These are phyloP conservation scores for Cytospora paraplurivora DNA, from an alignment of 2,329 filamentous ascomycete genomes.

Conservation along the genomic window DNA sequence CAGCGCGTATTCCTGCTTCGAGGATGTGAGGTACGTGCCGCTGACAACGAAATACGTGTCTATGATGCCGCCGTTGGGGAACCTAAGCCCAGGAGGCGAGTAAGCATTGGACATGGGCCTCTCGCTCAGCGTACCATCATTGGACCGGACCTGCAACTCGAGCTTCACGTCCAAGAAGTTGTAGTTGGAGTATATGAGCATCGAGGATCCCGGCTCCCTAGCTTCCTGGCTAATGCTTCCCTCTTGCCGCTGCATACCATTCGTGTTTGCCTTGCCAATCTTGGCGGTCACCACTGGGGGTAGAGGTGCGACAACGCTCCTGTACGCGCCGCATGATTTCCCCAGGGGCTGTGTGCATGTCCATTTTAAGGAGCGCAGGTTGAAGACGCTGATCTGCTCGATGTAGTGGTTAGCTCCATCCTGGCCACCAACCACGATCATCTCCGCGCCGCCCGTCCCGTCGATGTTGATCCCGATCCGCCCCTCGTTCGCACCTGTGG, in stretches of 20 bases:
- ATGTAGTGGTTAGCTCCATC: slow-evolving; percentile 99
- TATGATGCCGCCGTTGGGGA: slow-evolving; percentile 93
- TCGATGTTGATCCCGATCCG: slow-evolving; percentile 87
- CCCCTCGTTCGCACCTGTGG: slow-evolving; percentile 81
- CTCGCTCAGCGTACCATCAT: slow-evolving; percentile 82
- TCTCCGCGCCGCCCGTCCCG: slow-evolving; percentile 88
- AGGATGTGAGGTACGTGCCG: slow-evolving; percentile 94
- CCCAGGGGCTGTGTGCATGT: slow-evolving; percentile 84
- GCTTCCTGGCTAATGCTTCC: slow-evolving; percentile 55
- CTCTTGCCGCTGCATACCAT: slow-evolving; percentile 46
- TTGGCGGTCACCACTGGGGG: slow-evolving; percentile 65
- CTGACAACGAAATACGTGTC: slow-evolving; percentile 97
- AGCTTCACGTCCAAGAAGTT: slow-evolving; percentile 98
- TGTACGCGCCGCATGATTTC: slow-evolving; percentile 93
- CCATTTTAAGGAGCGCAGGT: slow-evolving; percentile 92
- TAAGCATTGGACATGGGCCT: slow-evolving; percentile 85
- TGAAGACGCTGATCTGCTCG: slow-evolving; percentile 98
- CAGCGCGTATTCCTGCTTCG: slow-evolving; percentile 95
- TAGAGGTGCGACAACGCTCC: slow-evolving; percentile 89
- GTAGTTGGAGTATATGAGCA: slow-evolving; percentile 99
- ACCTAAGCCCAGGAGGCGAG: slow-evolving; percentile 88
- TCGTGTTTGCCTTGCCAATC: slow-evolving; percentile 62
- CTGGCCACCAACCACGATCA: slow-evolving; percentile 95
- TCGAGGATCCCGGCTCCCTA: slow-evolving; percentile 65
- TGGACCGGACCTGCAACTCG: slow-evolving; percentile 83